These are phyloP conservation scores for Stephanodiscus triporus DNA, from an alignment of 108 stramenopile species.

Conservation along the genomic window DNA sequence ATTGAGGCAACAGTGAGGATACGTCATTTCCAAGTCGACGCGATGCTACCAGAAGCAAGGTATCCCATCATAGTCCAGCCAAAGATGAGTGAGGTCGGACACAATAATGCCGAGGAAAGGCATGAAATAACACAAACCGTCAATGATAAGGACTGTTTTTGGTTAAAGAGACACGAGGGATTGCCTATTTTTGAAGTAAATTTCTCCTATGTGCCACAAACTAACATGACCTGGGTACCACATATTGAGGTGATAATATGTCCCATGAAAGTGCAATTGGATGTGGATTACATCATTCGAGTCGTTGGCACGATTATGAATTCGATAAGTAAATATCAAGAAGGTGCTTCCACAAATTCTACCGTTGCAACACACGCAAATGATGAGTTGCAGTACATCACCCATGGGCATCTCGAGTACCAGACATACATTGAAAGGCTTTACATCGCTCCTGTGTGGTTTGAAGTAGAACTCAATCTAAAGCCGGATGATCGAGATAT, in stretches of 20 bases:
- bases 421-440: conserved; percentile 51
- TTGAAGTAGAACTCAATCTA: conserved; percentile 47
- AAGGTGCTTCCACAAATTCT: neutral
- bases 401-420: conserved; percentile 23
- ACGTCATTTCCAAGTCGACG: conserved; percentile 50
- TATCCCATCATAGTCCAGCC: conserved; percentile 56
- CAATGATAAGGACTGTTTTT: conserved; percentile 37
- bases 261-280: conserved; percentile 46
- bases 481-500: conserved; percentile 35
- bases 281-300: conserved; percentile 50
- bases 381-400: conserved; percentile 18
- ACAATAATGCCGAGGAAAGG: neutral
- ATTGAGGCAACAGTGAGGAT: conserved; percentile 31
- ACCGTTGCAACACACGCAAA: conserved; percentile 20
- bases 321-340: conserved; percentile 37
- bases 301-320: conserved; percentile 35
- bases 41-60: conserved; percentile 39
- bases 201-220: conserved; percentile 47
- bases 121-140: conserved; percentile 12
- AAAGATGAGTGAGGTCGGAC: conserved; percentile 28
- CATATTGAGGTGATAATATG: conserved; percentile 29
- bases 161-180: conserved; percentile 36
- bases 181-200: conserved; percentile 46
- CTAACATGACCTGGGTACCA: conserved; percentile 54
- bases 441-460: conserved; percentile 34